Conservation (phyloP, 2,329 filamentous ascomycete species). For the Pseudogymnoascus sp. region DNA sequence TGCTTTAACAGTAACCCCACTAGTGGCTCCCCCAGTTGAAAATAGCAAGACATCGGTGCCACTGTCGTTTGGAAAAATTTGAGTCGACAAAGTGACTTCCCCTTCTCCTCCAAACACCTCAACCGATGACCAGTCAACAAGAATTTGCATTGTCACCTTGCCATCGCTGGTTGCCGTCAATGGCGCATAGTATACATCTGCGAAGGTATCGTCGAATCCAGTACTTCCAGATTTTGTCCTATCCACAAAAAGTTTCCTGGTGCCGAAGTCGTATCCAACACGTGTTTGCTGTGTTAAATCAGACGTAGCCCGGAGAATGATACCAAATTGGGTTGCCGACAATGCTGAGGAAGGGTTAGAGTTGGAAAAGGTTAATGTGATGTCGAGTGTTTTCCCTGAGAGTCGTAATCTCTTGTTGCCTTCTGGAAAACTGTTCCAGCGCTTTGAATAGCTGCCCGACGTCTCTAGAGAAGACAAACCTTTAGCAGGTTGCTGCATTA, state of each 20-base stretch:
- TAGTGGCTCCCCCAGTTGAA: neutral
- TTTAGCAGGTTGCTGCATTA: neutral
- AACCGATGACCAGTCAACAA: conserved; percentile 7
- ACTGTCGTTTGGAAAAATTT: conserved; percentile 3
- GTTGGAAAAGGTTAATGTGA: neutral
- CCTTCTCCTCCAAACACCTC: conserved; percentile 8
- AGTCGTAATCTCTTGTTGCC: neutral
- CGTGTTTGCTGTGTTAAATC: conserved; percentile 5
- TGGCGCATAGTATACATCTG: neutral
- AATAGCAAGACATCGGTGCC: neutral
- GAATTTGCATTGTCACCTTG: conserved; percentile 1
- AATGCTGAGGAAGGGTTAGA: neutral
- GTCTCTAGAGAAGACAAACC: neutral
- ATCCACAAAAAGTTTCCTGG: neutral
- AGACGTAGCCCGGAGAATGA: conserved; percentile 4
- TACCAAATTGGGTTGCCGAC: neutral
- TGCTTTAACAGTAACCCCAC: neutral
- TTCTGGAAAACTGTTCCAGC: neutral
- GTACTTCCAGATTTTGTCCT: neutral
- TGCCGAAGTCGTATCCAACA: conserved; percentile 9
- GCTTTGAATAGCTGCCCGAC: neutral
- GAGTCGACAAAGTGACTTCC: conserved; percentile 2
- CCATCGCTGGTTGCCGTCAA: neutral
- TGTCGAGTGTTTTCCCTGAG: neutral
- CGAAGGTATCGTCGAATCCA: neutral